A percentile compares a stretch with the other conserved stretches of the same genome.
Conservation (phyloP, 1,284 basidiomycete species). For the Puccinia triticina region DNA sequence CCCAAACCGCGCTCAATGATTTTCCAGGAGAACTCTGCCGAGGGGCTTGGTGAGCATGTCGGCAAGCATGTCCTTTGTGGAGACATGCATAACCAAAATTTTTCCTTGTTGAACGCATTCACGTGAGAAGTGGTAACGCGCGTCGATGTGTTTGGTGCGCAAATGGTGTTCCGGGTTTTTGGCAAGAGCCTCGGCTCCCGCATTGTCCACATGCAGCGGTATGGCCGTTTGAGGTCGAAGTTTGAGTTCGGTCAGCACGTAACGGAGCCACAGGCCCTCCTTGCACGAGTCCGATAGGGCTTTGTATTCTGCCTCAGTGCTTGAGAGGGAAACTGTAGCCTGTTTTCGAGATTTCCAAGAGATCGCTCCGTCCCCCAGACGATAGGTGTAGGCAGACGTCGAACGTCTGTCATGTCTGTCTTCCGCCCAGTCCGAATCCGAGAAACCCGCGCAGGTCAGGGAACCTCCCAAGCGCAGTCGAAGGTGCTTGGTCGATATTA, state of each 20-base stretch:
- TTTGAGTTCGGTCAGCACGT: neutral
- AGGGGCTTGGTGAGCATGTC: neutral
- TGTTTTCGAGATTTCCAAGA: conserved; percentile 14
- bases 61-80: neutral
- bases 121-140: neutral
- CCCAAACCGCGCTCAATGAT: neutral
- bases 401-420: neutral
- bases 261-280: neutral
- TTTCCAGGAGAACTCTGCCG: neutral
- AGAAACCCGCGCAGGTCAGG: neutral
- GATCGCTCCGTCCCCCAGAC: neutral
- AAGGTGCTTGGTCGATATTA: neutral
- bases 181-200: no score
- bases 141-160: neutral
- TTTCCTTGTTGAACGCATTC: neutral
- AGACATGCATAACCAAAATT: neutral
- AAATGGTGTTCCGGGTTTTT: neutral
- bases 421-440: conserved; percentile 17
- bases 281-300: no score
- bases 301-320: no score
- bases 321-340: neutral
- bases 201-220: neutral
- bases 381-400: neutral
- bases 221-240: neutral
- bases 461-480: neutral